Evolutionary conservation across 1,284 basidiomycete species (phyloP), one percentile per base, ranked within the genome.

Genomic region (Coriolopsis trogii): DNA sequence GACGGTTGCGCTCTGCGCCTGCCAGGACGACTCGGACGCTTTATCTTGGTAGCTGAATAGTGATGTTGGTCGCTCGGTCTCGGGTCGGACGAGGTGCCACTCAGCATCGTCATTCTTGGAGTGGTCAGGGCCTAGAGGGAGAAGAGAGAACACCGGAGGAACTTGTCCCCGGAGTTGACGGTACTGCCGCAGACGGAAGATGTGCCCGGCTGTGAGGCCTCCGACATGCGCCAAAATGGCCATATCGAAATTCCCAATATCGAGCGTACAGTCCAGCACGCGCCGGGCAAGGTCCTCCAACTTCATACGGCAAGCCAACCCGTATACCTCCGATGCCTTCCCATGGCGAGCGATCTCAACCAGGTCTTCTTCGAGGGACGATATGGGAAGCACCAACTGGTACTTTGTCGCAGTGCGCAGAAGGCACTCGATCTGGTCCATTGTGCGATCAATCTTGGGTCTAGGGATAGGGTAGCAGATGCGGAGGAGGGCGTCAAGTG

Each of bases 401-500:
- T 60, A 60, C 46, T 53, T 49, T 26, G 45, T 26, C 1, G 58
- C 55, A 1, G 49, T 50, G 1, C 28, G 23, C 10, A 60, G 48
- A 3, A 41, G 31, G 10, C 24, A 16, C 33, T 34, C 46, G 26
- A 55, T 40, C 0, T 44, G 40, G 2, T 41, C 50, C 23, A 52
- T n/a, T 9, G 47, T n/a, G 24, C 15, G 21, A 39, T 31, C 4
- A 44, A 37, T 9, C 43, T 37, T 15, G 13, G 43, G 26, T 10
- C 49, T 28, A 20, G 34, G 15, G 20, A 62, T 53, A 0, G 75
- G 73, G 51, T 76, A 74, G 40, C 71, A 72, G 36, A 73, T 64
- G 26, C 66, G 63, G 40, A 77, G 62, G 34, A 76, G 66, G 40
- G 55, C 50, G 21, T 71, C 65, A 40, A 76, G 40, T 6, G 61